Evolutionary conservation across 164 flowering plant species (phyloP).

Genomic region (Amborella trichopoda): DNA sequence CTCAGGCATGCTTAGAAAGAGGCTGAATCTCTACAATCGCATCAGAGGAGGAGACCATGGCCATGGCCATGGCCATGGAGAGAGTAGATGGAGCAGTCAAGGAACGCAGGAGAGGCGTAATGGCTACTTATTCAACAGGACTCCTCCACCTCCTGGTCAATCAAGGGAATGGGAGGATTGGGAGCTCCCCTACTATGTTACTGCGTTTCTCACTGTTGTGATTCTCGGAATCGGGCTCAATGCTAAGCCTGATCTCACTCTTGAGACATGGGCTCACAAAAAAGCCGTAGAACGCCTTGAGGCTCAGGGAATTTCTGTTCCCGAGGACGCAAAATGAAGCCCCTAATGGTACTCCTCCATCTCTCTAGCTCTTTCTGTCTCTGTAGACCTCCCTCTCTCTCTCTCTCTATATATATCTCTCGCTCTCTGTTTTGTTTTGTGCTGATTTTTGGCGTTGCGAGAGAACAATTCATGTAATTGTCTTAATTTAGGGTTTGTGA

Average conservation of each 20-base stretch:
- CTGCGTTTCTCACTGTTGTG: constrained; percentile 86
- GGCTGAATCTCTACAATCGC: constrained; percentile 38
- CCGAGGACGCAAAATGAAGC: too few relatives aligned
- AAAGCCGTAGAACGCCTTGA: constrained; percentile 83
- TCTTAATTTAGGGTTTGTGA: too few relatives aligned
- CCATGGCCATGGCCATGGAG: constrained; percentile 23
- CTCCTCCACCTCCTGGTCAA: constrained; percentile 78
- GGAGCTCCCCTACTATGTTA: constrained; percentile 96
- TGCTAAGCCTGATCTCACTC: constrained; percentile 96
- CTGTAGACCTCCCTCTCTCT: too few relatives aligned
- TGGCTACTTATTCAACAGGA: constrained; percentile 73
- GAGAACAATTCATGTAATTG: too few relatives aligned
- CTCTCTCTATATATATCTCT: too few relatives aligned
- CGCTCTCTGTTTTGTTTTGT: too few relatives aligned
- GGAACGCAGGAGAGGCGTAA: constrained; percentile 85
- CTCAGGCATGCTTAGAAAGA: constrained; percentile 43
- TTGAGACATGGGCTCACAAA: constrained; percentile 98
- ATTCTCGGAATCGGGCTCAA: constrained; percentile 95
- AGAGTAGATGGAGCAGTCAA: constrained; percentile 65
- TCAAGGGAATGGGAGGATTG: constrained; percentile 96
- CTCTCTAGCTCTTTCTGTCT: too few relatives aligned
- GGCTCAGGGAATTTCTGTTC: constrained; percentile 18
- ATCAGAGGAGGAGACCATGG: constrained; percentile 40
- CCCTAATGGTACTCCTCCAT: too few relatives aligned
- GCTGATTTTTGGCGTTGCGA: too few relatives aligned